Evolutionary conservation across 306 rosid species (phyloP).

Genomic region (Heteromeles arbutifolia): DNA sequence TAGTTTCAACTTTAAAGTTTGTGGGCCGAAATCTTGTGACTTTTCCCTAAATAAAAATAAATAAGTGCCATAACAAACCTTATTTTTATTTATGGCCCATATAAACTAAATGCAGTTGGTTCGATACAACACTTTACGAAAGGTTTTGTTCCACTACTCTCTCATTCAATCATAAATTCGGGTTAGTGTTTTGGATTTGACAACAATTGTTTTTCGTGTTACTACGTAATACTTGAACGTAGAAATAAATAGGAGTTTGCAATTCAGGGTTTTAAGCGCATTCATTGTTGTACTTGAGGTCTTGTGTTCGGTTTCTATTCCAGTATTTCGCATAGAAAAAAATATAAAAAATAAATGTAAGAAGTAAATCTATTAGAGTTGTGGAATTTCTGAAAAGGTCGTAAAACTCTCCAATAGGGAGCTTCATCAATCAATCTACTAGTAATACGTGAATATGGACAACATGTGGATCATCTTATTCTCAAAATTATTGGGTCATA

Average conservation of each 20-base stretch:
- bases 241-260: too few species aligned
- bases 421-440: background rate
- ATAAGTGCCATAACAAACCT: too few species aligned
- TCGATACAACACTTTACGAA: background rate
- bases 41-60: too few species aligned
- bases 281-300: too few species aligned
- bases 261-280: too few species aligned
- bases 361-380: background rate
- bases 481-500: background rate
- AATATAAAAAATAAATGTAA: too few species aligned
- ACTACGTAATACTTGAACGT: background rate
- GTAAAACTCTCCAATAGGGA: background rate
- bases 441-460: background rate
- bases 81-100: too few species aligned
- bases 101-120: background rate
- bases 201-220: background rate
- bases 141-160: background rate
- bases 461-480: background rate
- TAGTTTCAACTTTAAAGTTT: too few species aligned
- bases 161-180: background rate
- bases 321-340: too few species aligned
- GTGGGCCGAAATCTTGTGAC: too few species aligned
- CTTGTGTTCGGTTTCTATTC: too few species aligned
- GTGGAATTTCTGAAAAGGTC: too few species aligned
- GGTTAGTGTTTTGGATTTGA: background rate